Conservation (phyloP, 495 filamentous ascomycete genomes). For the Penicillium arizonense region DNA sequence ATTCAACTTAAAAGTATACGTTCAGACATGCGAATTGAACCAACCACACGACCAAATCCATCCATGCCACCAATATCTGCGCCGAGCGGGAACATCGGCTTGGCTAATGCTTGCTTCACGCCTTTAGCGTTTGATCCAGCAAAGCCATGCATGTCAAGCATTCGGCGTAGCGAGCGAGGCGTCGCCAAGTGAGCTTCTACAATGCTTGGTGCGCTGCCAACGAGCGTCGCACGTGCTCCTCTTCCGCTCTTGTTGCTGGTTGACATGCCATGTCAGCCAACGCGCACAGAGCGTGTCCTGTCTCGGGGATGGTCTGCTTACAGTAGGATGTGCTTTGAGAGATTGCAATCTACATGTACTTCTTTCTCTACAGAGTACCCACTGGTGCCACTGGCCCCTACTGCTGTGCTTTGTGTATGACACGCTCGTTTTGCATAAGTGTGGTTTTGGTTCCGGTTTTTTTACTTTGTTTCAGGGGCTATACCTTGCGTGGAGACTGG, state of each 20-base stretch:
- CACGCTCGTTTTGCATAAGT: neutral
- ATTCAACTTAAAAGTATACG: too few species aligned
- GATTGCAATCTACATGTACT: too few species aligned
- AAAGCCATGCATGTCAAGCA: neutral
- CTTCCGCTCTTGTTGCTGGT: constrained; percentile 1
- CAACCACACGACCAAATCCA: neutral
- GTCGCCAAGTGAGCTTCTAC: constrained; percentile 13
- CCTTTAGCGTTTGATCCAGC: neutral
- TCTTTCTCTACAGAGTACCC: too few species aligned
- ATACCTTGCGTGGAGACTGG: neutral
- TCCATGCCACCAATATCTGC: neutral
- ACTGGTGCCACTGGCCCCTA: too few species aligned
- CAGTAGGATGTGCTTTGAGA: too few species aligned
- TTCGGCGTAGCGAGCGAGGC: neutral
- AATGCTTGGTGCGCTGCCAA: constrained; percentile 2
- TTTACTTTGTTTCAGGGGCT: neutral
- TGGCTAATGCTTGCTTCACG: constrained; percentile 11
- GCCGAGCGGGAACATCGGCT: neutral
- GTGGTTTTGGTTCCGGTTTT: neutral
- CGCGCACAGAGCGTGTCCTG: too few species aligned
- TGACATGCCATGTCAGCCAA: too few species aligned
- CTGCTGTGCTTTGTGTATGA: neutral
- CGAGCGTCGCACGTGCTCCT: constrained; percentile 4
- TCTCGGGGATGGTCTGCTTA: too few species aligned
- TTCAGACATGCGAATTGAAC: neutral